Evolutionary conservation across 148 eudicot genomes (phyloP), one percentile per base, ranked within the genome.

Genomic region (Fagopyrum esculentum): DNA sequence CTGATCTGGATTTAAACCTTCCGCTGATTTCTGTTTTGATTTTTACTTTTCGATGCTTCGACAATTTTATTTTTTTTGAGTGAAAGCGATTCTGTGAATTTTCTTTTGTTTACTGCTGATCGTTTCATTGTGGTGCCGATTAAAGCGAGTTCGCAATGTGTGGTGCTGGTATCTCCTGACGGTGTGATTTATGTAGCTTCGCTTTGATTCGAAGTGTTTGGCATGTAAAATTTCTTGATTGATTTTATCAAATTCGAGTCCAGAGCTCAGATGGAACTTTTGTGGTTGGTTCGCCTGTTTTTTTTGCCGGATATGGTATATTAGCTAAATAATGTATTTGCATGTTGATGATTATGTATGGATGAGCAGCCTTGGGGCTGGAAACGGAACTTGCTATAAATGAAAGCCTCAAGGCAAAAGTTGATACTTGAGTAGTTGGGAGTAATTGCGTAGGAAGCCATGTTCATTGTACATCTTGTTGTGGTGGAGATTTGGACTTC

Each of bases 311-410:
- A 16, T 16, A 19, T 22, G 45, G 43, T 29, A 15, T 63, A 63
- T 44, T 63, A 43, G 16, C 69, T 10, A 17, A 57, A 19, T 29
- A 26, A 57, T 57, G 8, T 63, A 4, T 63, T 4, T 63, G 69
- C 69, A 63, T 63, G 69, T 10, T 30, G 1, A 11, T 63, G 6
- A 0, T 30, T 29, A 9, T 63, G 16, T 63, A 15, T 63, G 43
- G 69, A 63, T 30, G 69, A 63, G 69, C 43, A 63, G 69, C 69
- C n/a, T 63, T 63, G 44, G 69, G 44, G 44, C 4, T 29, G 69
- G 69, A 30, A 26, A 63, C 29, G 45, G 9, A 63, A 15, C 26
- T 55, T 55, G 26, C 43, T 63, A 15, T 5, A 29, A 26, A 29
- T 10, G 69, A 63, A 35, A 63, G 16, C 69, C 30, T 57, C 3